phyloP scores from a whole-genome alignment of 352 stramenopile species.

The Plasmopara halstedii region DNA sequence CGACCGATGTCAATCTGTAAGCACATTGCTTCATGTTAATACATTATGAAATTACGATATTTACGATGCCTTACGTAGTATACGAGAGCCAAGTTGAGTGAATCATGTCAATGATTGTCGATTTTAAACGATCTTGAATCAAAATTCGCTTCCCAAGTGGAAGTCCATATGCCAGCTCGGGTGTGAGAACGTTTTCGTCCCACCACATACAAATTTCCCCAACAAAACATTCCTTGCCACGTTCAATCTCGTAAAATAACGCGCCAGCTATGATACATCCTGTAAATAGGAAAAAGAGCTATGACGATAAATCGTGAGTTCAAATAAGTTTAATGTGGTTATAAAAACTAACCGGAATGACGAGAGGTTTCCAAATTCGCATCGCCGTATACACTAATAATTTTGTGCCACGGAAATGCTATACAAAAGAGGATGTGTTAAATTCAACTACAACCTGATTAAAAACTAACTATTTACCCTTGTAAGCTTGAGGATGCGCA shows the following conservation, averaged over 20 bases:
- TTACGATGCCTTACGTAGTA: conserved; percentile 30
- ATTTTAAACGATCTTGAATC: conserved; percentile 41
- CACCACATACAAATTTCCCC: conserved; percentile 50
- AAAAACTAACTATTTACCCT: conserved; percentile 19
- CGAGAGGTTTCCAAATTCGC: conserved; percentile 45
- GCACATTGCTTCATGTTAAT: background rate
- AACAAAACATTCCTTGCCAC: conserved; percentile 58
- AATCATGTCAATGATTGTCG: conserved; percentile 62
- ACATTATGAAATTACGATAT: background rate
- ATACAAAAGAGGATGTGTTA: background rate
- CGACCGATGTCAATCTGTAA: conserved; percentile 55
- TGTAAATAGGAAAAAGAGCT: conserved; percentile 74
- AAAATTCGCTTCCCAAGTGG: conserved; percentile 52
- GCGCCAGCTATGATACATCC: conserved; percentile 55
- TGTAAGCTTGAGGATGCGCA: conserved; percentile 69
- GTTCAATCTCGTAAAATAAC: conserved; percentile 69
- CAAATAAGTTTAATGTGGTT: background rate
- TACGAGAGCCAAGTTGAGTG: conserved; percentile 66
- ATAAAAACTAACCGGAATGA: conserved; percentile 40
- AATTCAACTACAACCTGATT: background rate
- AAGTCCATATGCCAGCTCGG: conserved; percentile 24
- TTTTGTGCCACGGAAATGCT: conserved; percentile 64
- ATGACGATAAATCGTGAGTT: background rate
- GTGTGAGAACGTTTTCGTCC: conserved; percentile 44
- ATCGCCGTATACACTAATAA: conserved; percentile 52